Conservation (phyloP, 202 grass and related monocot species). For the Zizania palustris region DNA sequence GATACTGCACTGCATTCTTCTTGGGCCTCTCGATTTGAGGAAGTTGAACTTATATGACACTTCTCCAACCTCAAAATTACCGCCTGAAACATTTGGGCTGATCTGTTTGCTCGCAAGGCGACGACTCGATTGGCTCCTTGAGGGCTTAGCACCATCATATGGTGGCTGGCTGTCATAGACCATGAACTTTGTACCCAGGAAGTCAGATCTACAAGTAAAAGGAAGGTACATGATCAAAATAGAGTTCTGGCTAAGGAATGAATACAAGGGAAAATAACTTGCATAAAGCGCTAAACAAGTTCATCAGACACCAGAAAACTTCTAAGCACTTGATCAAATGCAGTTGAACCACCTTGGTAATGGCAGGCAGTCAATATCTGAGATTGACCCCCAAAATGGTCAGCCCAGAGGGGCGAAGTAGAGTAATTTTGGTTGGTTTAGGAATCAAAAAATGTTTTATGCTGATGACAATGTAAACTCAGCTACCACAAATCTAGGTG, state of each 20-base stretch:
- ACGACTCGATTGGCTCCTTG: conserved; percentile 57
- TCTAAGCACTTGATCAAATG: conserved; percentile 18
- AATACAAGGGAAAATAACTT: not conserved
- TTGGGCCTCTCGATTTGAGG: conserved; percentile 82
- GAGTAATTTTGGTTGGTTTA: not conserved
- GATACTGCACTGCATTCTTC: conserved; percentile 87
- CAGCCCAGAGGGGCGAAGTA: not conserved
- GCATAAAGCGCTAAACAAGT: not conserved
- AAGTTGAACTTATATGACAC: conserved; percentile 85
- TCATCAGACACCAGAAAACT: not conserved
- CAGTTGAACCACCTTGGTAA: conserved; percentile 17
- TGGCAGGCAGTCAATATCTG: conserved; percentile 14
- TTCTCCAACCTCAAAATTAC: conserved; percentile 66
- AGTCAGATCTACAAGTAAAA: conserved; percentile 70
- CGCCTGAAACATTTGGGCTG: conserved; percentile 62
- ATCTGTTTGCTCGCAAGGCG: conserved; percentile 77
- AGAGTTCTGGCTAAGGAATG: not conserved
- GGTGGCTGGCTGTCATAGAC: conserved; percentile 68
- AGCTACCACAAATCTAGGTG: not conserved
- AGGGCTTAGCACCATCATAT: conserved; percentile 58
- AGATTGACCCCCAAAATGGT: not conserved
- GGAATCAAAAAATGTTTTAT: not conserved
- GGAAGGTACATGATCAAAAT: not conserved
- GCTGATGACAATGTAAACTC: conserved; percentile 5
- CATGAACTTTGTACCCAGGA: conserved; percentile 82